These are phyloP conservation scores for Triticum timopheevii DNA, from an alignment of 176 grass and related monocot genomes.

Conservation along the genomic window DNA sequence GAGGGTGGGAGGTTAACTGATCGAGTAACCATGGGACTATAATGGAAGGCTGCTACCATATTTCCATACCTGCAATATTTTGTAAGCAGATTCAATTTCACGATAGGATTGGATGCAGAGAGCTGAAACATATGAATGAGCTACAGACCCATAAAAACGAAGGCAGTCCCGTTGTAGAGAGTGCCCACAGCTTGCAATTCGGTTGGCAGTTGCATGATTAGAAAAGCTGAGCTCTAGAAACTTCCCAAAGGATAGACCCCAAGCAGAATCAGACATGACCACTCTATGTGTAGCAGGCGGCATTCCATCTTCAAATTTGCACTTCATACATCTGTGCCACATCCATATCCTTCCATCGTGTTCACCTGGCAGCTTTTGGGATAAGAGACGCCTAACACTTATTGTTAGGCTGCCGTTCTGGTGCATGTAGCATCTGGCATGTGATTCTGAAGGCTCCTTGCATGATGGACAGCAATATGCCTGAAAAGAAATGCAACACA, in stretches of 20 bases:
- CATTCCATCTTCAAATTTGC: slow-evolving; percentile 71
- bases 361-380: slow-evolving; percentile 64
- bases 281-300: slow-evolving; percentile 75
- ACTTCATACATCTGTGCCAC: slow-evolving; percentile 92
- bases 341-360: slow-evolving; percentile 95
- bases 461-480: slow-evolving; percentile 64
- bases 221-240: slow-evolving; percentile 98
- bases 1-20: slow-evolving; percentile 76
- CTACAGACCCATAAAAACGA: slow-evolving; percentile 82
- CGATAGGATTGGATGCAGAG: neutral
- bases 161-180: slow-evolving; percentile 89
- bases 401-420: slow-evolving; percentile 79
- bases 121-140: slow-evolving; percentile 4
- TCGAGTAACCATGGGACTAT: slow-evolving; percentile 70
- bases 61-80: slow-evolving; percentile 70
- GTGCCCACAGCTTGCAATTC: slow-evolving; percentile 81
- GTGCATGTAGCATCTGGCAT: slow-evolving; percentile 83
- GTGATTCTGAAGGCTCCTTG: slow-evolving; percentile 79
- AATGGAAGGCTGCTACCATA: slow-evolving; percentile 86
- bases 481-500: slow-evolving; percentile 40
- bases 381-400: slow-evolving; percentile 58
- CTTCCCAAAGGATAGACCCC: slow-evolving; percentile 95
- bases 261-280: slow-evolving; percentile 85
- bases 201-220: slow-evolving; percentile 79
- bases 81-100: slow-evolving; percentile 21